These are phyloP conservation scores for Aspergillus sp. DNA, from an alignment of 2,329 filamentous ascomycete species.

Conservation along the genomic window DNA sequence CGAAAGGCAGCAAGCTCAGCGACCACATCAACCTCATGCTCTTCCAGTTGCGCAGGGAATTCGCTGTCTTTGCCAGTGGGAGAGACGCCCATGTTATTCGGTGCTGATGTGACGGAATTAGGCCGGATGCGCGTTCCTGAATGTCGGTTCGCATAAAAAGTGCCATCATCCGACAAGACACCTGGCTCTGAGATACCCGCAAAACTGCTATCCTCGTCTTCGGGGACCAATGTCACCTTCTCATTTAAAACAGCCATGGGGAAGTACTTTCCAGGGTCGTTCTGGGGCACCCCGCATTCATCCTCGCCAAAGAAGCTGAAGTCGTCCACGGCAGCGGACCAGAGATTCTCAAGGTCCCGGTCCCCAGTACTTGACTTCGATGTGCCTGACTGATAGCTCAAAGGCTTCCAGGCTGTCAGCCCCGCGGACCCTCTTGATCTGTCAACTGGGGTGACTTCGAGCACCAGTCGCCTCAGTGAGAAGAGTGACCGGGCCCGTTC, in stretches of 20 bases:
- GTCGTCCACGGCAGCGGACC: slow-evolving; percentile 58
- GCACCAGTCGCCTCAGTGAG: slow-evolving; percentile 53
- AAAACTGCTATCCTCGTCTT: slow-evolving; percentile 27
- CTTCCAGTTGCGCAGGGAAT: slow-evolving; percentile 6
- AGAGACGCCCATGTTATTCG: not conserved
- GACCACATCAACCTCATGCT: slow-evolving; percentile 49
- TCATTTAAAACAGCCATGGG: slow-evolving; percentile 44
- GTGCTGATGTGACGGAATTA: slow-evolving; percentile 4
- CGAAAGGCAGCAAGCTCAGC: slow-evolving; percentile 55
- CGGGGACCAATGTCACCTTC: slow-evolving; percentile 43
- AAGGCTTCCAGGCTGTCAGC: slow-evolving; percentile 37
- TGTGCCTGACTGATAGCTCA: slow-evolving; percentile 46
- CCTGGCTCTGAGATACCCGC: slow-evolving; percentile 16
- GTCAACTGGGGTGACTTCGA: slow-evolving; percentile 50
- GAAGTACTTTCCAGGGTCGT: slow-evolving; percentile 44
- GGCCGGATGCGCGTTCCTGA: not conserved
- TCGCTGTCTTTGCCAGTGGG: not conserved
- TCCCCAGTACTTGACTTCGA: slow-evolving; percentile 60
- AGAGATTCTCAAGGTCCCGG: slow-evolving; percentile 58
- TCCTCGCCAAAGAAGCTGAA: slow-evolving; percentile 62
- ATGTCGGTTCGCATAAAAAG: slow-evolving; percentile 8
- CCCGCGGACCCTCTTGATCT: slow-evolving; percentile 12
- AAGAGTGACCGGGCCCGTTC: slow-evolving; percentile 54
- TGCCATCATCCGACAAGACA: slow-evolving; percentile 10
- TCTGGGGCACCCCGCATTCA: slow-evolving; percentile 52